phyloP scores from a whole-genome alignment of 2,329 filamentous ascomycete genomes.

The Apiospora kogelbergensis region DNA sequence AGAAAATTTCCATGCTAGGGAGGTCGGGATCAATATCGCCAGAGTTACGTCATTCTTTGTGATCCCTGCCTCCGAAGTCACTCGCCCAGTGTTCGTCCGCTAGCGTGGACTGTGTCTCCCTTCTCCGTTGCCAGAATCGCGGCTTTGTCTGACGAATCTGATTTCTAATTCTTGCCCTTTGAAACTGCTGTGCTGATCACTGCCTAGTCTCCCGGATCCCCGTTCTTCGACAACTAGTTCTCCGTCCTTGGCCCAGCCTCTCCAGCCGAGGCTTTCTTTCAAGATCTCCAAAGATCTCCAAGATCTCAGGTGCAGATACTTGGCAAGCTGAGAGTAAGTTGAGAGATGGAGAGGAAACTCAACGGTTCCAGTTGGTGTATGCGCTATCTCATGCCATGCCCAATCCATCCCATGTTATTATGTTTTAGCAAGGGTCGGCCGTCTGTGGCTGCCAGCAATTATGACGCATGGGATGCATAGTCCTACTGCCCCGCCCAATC shows the following conservation, averaged over 20 bases:
- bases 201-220: neutral
- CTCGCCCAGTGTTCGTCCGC: neutral
- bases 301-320: neutral
- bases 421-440: neutral
- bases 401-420: neutral
- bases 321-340: neutral
- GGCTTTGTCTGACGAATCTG: constrained; percentile 2
- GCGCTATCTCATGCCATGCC: neutral
- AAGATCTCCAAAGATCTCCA: neutral
- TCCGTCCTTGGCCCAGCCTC: neutral
- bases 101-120: constrained; percentile 6
- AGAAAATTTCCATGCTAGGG: constrained; percentile 15
- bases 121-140: neutral
- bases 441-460: constrained; percentile 1
- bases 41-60: constrained; percentile 17
- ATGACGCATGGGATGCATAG: constrained; percentile 7
- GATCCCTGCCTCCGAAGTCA: neutral
- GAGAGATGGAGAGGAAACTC: neutral
- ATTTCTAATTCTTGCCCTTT: constrained; percentile 3
- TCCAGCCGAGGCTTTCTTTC: neutral
- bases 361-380: neutral
- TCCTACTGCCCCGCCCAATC: neutral
- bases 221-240: neutral
- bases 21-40: constrained; percentile 16
- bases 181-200: neutral